Conservation (phyloP, 345 rosid genomes). For the Corymbia maculata region DNA sequence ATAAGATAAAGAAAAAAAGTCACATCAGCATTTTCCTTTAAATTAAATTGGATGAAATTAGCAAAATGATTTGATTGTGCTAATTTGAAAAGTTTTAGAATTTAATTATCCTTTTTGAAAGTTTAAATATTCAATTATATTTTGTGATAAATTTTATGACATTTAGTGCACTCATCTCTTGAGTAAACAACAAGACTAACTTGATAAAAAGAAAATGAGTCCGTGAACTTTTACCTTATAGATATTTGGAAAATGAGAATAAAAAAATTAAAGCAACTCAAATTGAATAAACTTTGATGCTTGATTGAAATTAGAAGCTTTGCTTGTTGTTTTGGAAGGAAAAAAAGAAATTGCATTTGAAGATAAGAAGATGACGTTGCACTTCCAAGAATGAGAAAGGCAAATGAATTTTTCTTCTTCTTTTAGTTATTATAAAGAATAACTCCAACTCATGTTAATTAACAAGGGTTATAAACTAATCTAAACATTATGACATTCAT, state of each 20-base stretch:
- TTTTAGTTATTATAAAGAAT: too few relatives aligned
- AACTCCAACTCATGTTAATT: background rate
- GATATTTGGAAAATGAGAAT: too few relatives aligned
- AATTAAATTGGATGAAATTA: too few relatives aligned
- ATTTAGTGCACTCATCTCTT: too few relatives aligned
- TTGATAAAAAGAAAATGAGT: background rate
- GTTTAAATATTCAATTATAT: too few relatives aligned
- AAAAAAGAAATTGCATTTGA: background rate
- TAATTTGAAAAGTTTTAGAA: too few relatives aligned
- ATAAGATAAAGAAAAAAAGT: too few relatives aligned
- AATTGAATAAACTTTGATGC: background rate
- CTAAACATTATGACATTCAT: too few relatives aligned
- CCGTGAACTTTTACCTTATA: too few relatives aligned
- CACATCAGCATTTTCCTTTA: background rate
- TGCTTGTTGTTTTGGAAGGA: background rate
- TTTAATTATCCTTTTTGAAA: too few relatives aligned
- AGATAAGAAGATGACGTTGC: background rate
- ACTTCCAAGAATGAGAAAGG: background rate
- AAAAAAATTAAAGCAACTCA: too few relatives aligned
- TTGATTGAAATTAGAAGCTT: background rate
- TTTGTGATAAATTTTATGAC: rapidly evolving
- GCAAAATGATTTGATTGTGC: rapidly evolving
- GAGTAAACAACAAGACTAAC: too few relatives aligned
- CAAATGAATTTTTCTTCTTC: background rate
- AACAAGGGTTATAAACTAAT: background rate